Evolutionary conservation across 495 filamentous ascomycete genomes (phyloP).

Genomic region (Xylaria palmicola): DNA sequence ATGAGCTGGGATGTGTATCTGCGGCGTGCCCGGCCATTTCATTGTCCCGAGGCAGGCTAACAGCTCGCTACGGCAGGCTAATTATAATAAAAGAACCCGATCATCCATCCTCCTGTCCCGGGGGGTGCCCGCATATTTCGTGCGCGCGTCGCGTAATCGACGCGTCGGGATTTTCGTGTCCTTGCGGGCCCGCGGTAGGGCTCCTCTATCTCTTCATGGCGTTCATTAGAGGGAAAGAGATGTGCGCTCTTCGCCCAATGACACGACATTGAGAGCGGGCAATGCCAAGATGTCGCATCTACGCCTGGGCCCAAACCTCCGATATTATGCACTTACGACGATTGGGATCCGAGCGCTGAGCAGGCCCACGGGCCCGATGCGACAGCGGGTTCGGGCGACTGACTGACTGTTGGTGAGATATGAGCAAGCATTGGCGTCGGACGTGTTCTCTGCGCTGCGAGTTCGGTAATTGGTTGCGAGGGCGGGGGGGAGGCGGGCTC

Average conservation of each 20-base stretch:
- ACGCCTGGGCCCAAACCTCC: too few relatives aligned
- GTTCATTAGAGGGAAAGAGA: background rate
- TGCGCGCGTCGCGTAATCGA: slow-evolving; percentile 8
- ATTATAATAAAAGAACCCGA: background rate
- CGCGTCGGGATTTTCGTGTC: slow-evolving; percentile 14
- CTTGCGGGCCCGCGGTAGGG: too few relatives aligned
- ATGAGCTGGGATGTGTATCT: background rate
- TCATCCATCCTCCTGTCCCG: background rate
- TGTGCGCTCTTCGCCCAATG: background rate
- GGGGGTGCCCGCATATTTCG: background rate
- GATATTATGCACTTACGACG: background rate
- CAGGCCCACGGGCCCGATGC: slow-evolving; percentile 4
- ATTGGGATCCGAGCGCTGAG: slow-evolving; percentile 1
- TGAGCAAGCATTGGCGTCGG: background rate
- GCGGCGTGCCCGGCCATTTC: background rate
- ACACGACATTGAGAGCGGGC: background rate
- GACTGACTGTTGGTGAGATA: background rate
- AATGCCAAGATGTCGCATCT: slow-evolving; percentile 1
- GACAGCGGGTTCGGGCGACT: background rate
- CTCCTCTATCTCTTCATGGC: background rate
- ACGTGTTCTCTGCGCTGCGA: background rate
- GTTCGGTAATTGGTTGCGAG: background rate
- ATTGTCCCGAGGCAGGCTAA: background rate
- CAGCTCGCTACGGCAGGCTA: slow-evolving; percentile 2
- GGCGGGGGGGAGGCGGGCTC: background rate